Conservation (phyloP, 2,329 filamentous ascomycete species). For the Neonectria faginata region DNA sequence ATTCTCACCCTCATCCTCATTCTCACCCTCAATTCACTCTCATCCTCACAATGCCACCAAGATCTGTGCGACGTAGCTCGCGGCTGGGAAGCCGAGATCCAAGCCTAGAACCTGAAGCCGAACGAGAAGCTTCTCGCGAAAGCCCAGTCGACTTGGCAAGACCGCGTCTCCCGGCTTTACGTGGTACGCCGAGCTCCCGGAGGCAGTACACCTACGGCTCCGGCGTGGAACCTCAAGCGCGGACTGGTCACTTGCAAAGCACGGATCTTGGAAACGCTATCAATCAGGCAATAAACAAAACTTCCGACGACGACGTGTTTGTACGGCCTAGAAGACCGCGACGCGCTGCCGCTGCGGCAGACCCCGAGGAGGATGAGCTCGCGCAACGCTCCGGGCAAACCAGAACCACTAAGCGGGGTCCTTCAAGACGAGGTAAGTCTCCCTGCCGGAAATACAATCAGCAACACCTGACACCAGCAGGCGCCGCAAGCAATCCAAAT, state of each 20-base stretch:
- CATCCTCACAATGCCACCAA: conserved; percentile 40
- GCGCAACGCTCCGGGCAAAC: conserved; percentile 21
- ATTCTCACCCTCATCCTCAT: not conserved
- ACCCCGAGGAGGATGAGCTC: conserved; percentile 39
- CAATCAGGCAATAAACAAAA: conserved; percentile 42
- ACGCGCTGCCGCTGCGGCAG: conserved; percentile 4
- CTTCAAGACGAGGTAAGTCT: conserved; percentile 29
- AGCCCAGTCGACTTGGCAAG: conserved; percentile 28
- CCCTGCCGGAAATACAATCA: not conserved
- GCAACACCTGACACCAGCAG: not conserved
- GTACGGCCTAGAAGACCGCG: conserved; percentile 28
- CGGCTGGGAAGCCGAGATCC: conserved; percentile 29
- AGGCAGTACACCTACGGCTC: conserved; percentile 55
- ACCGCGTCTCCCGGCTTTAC: conserved; percentile 40
- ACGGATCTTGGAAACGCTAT: conserved; percentile 48
- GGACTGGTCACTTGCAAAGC: conserved; percentile 39
- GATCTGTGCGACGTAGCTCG: conserved; percentile 35
- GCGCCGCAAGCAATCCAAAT: conserved; percentile 5
- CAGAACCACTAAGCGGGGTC: not conserved
- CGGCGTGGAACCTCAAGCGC: conserved; percentile 49
- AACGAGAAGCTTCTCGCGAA: conserved; percentile 25
- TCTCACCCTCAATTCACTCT: not conserved
- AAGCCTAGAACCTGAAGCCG: conserved; percentile 37
- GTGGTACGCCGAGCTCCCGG: conserved; percentile 51
- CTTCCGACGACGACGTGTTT: conserved; percentile 36